Conservation (phyloP, 2,329 filamentous ascomycete genomes). For the Microcera coccophila region DNA sequence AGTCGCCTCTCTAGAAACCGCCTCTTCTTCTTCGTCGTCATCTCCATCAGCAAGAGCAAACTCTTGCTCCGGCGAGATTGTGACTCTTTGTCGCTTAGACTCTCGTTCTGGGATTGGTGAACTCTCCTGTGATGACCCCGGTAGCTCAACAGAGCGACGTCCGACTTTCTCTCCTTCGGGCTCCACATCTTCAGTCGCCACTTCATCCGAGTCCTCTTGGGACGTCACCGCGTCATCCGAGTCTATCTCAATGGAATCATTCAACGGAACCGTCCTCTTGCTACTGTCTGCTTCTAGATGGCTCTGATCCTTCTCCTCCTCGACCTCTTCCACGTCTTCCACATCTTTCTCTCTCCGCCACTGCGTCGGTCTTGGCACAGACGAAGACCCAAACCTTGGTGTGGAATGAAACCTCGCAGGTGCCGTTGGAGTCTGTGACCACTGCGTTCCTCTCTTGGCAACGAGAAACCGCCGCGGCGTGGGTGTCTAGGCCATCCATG, state of each 20-base stretch:
- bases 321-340: slow-evolving; percentile 34
- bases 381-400: slow-evolving; percentile 37
- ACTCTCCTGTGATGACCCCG: slow-evolving; percentile 3
- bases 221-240: slow-evolving; percentile 20
- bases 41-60: slow-evolving; percentile 8
- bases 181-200: slow-evolving; percentile 7
- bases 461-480: slow-evolving; percentile 38
- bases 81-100: slow-evolving; percentile 27
- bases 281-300: slow-evolving; percentile 3
- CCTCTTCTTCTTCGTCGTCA: slow-evolving; percentile 3
- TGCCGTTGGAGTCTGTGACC: slow-evolving; percentile 31
- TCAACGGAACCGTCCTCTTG: slow-evolving; percentile 11
- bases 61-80: slow-evolving; percentile 24
- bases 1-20: slow-evolving; percentile 3
- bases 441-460: slow-evolving; percentile 31
- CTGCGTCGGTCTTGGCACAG: slow-evolving; percentile 28
- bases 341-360: slow-evolving; percentile 23
- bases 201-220: slow-evolving; percentile 6
- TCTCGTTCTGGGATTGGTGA: slow-evolving; percentile 17
- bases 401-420: slow-evolving; percentile 36
- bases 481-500: slow-evolving; percentile 32
- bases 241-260: slow-evolving; percentile 30
- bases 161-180: slow-evolving; percentile 4
- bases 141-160: slow-evolving; percentile 6
- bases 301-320: slow-evolving; percentile 13